Base-by-base conservation (phyloP, 2,329 filamentous ascomycete species). In the Fusarium buharicum region DNA sequence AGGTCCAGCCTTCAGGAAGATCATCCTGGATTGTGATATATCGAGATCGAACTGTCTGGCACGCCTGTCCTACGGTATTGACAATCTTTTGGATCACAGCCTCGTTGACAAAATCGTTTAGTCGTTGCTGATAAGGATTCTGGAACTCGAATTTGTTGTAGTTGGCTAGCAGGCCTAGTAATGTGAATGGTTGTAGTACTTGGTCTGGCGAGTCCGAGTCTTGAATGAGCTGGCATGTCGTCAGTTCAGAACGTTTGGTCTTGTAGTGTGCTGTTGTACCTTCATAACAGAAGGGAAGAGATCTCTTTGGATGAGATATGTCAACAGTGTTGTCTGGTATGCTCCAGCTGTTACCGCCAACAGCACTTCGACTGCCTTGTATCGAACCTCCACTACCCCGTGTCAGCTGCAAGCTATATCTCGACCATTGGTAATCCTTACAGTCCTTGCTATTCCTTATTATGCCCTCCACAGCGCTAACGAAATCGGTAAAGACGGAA, bases 141-240 rank as follows among this genome's bases (percentile, higher is more conserved):
- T 97, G 93, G 54, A 96, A 94, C 76, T 99, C 95, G 72, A 99
- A 99, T 76, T 98, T 99, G 84, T 99, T 98, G 83, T 98, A 98
- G 78, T 98, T 99, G 64, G 92, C 91, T 49, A 99, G 81, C 4
- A 98, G 82, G 12, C 94, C 94, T 17, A 97, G 82, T 10, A 98
- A 84, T 13, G 90, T 86, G 66, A 97, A 93, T 0, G 94, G 90
- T 55, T 91, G 86, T 38, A 92, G 84, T 55, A 86, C 86, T 70
- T 84, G 82, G 16, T 82, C 78, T 30, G 85, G 81, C 20, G 84
- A 82, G 59, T 92, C 88, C 39, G 88, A 85, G 66, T 96, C 92
- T 79, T 95, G 90, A 57, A 96, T 86, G 73, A 93, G 91, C 91
- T 93, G 20, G 65, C 1, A 17, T 30, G 17, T 11, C 20, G 46